Percentiles rank a stretch among this genome's conserved stretches.
Evolutionary conservation across 805 yeast species (phyloP).

Genomic region (Pichia eremophila): DNA sequence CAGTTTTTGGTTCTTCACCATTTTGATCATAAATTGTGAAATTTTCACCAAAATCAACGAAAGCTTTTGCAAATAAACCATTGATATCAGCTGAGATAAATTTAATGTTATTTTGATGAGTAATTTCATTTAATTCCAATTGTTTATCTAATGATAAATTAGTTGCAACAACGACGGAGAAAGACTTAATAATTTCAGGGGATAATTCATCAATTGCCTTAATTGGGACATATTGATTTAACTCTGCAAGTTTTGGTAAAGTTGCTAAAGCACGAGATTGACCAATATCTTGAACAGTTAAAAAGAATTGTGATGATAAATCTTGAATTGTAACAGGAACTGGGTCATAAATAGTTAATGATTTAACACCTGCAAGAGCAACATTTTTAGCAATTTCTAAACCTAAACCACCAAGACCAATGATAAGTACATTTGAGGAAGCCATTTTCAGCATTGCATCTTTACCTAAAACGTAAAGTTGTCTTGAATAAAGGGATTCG

Average conservation of each 20-base stretch:
- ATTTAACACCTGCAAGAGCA: slow-evolving; percentile 94
- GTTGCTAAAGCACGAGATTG: slow-evolving; percentile 65
- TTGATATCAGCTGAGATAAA: slow-evolving; percentile 74
- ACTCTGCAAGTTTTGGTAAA: slow-evolving; percentile 61
- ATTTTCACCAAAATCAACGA: slow-evolving; percentile 80
- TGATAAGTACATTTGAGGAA: slow-evolving; percentile 78
- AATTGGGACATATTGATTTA: slow-evolving; percentile 87
- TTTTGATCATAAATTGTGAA: slow-evolving; percentile 77
- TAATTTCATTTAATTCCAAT: slow-evolving; percentile 60
- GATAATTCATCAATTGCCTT: slow-evolving; percentile 49
- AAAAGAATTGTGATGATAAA: slow-evolving; percentile 83
- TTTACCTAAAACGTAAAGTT: slow-evolving; percentile 89
- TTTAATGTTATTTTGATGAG: slow-evolving; percentile 66
- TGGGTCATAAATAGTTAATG: slow-evolving; percentile 80
- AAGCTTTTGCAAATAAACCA: slow-evolving; percentile 82
- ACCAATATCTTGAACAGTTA: slow-evolving; percentile 66
- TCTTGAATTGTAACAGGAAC: slow-evolving; percentile 56
- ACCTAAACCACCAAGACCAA: slow-evolving; percentile 90
- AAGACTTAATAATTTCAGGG: slow-evolving; percentile 44
- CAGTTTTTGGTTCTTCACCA: slow-evolving; percentile 87
- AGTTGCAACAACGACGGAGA: slow-evolving; percentile 81
- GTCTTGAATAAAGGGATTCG: slow-evolving; percentile 93
- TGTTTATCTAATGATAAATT: slow-evolving; percentile 65
- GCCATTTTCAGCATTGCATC: slow-evolving; percentile 99
- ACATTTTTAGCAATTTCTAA: slow-evolving; percentile 94